phyloP scores from a whole-genome alignment of 331 rosid species.

The Malus hybrid region DNA sequence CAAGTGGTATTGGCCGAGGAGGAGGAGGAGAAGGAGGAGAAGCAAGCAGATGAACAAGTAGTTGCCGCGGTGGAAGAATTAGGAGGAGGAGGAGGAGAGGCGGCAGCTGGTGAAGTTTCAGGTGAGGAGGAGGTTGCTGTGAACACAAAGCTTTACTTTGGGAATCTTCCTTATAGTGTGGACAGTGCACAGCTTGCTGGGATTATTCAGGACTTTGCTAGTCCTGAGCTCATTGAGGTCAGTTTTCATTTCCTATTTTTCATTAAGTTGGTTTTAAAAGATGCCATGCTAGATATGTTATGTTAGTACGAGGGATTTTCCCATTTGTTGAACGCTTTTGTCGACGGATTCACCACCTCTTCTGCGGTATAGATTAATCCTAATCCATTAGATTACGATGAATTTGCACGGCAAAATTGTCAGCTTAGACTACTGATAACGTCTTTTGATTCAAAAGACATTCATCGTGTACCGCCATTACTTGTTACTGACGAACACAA shows the following conservation, averaged over 20 bases:
- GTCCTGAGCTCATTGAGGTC: slow-evolving; percentile 92
- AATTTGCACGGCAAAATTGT: not conserved
- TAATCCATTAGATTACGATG: not conserved
- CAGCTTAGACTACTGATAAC: not conserved
- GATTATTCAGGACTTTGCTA: slow-evolving; percentile 58
- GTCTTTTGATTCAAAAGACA: too few species aligned
- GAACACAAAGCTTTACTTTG: slow-evolving; percentile 85
- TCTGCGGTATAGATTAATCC: not conserved
- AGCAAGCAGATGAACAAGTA: not conserved
- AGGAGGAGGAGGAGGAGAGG: not conserved
- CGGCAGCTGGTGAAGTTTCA: not conserved
- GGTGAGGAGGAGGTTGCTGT: slow-evolving; percentile 18
- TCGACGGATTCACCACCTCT: not conserved
- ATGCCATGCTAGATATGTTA: too few species aligned
- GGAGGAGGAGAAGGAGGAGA: not conserved
- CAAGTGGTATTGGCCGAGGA: not conserved
- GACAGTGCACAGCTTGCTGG: slow-evolving; percentile 96
- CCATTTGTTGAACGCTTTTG: not conserved
- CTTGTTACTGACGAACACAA: slow-evolving; percentile 2
- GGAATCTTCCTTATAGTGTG: slow-evolving; percentile 87
- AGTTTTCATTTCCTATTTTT: not conserved
- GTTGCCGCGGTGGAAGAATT: not conserved
- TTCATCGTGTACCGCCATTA: not conserved
- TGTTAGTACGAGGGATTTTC: too few species aligned
- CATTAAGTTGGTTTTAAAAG: not conserved